Percentiles rank a stretch among this genome's conserved stretches.
Conservation (phyloP, 2,329 filamentous ascomycete species). For the Cucurbitaria berberidis region DNA sequence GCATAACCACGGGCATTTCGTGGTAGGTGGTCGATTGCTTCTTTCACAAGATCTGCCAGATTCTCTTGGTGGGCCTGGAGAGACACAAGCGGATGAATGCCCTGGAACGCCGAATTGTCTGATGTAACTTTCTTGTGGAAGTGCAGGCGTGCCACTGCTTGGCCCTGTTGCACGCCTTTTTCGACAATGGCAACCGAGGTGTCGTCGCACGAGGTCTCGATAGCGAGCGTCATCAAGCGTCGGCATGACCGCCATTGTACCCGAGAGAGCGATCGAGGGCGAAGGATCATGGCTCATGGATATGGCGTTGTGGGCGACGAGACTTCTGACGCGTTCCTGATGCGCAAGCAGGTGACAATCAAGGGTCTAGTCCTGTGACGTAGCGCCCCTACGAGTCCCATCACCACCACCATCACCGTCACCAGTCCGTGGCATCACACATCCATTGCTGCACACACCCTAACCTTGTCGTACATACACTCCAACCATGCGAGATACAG, state of each 20-base stretch:
- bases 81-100: conserved; percentile 80
- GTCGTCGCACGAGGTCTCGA: conserved; percentile 90
- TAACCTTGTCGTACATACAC: not conserved
- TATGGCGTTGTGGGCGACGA: not conserved
- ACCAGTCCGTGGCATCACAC: conserved; percentile 6
- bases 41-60: conserved; percentile 70
- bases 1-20: conserved; percentile 1
- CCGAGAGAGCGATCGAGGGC: conserved; percentile 1
- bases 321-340: not conserved
- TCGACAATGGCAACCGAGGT: conserved; percentile 85
- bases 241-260: conserved; percentile 23
- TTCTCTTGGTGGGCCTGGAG: conserved; percentile 76
- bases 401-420: not conserved
- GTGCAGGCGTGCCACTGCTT: conserved; percentile 63
- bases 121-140: conserved; percentile 85
- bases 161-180: conserved; percentile 48
- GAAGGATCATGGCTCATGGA: conserved; percentile 18
- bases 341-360: not conserved
- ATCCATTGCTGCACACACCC: conserved; percentile 8
- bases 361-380: conserved; percentile 8
- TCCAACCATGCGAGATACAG: conserved; percentile 25
- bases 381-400: not conserved
- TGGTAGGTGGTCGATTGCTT: conserved; percentile 66
- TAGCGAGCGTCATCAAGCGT: conserved; percentile 64
- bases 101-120: conserved; percentile 74